These are phyloP conservation scores for Lichtheimia ornata DNA, from an alignment of 371 early-diverging fungal genomes.

Conservation along the genomic window DNA sequence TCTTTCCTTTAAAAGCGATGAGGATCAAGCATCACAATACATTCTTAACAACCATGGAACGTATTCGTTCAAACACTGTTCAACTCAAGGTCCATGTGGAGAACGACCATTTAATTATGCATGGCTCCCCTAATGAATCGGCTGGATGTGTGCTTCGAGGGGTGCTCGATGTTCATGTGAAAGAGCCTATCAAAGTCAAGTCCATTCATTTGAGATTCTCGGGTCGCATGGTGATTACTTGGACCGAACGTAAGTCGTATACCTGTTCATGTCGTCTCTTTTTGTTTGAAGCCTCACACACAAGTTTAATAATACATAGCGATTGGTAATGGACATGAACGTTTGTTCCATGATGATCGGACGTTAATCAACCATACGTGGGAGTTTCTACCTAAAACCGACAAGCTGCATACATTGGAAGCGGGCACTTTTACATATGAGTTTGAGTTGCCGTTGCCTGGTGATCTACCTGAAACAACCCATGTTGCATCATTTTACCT, in stretches of 20 bases:
- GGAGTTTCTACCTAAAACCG: constrained; percentile 31
- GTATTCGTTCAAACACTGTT: constrained; percentile 7
- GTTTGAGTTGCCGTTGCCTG: constrained; percentile 43
- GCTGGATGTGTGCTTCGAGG: constrained; percentile 50
- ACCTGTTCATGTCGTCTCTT: too few species aligned
- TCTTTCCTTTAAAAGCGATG: constrained; percentile 6
- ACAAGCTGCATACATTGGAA: constrained; percentile 22
- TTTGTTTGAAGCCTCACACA: not conserved
- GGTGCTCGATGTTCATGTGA: constrained; percentile 25
- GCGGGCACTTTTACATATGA: constrained; percentile 37
- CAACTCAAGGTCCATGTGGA: constrained; percentile 36
- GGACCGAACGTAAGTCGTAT: constrained; percentile 36
- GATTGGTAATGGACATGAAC: constrained; percentile 34
- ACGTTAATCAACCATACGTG: constrained; percentile 33
- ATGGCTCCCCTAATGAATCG: constrained; percentile 41
- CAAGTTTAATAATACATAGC: constrained; percentile 14
- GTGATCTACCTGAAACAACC: constrained; percentile 41
- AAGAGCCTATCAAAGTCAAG: constrained; percentile 40
- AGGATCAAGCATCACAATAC: not conserved
- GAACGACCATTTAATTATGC: constrained; percentile 38
- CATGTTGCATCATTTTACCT: constrained; percentile 33
- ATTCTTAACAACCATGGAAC: constrained; percentile 15
- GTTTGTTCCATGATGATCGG: constrained; percentile 34
- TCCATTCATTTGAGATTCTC: constrained; percentile 31
- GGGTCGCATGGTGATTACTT: constrained; percentile 35